phyloP scores from a whole-genome alignment of 2,329 filamentous ascomycete genomes.

The Blastomyces emzantsi region DNA sequence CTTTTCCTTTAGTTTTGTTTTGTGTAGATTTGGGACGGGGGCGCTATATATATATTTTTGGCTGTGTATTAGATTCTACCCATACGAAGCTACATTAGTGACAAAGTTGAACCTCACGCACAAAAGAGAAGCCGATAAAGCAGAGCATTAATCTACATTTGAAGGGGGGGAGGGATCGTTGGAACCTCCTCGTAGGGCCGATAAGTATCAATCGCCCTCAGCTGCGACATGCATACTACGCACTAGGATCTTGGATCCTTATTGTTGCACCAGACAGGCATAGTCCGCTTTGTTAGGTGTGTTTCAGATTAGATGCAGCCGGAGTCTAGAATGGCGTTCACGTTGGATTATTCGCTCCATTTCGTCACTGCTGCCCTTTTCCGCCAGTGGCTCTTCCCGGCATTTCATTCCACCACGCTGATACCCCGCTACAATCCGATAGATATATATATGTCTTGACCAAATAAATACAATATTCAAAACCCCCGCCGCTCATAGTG shows the following conservation, averaged over 20 bases:
- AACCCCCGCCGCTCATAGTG: not conserved
- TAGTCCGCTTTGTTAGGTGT: conserved; percentile 1
- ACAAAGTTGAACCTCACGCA: not conserved
- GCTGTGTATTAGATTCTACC: not conserved
- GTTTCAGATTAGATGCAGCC: not conserved
- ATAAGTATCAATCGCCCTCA: not conserved
- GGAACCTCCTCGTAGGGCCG: not conserved
- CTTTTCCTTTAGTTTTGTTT: not conserved
- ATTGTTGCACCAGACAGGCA: not conserved
- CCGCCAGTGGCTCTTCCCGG: not conserved
- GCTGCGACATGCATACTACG: not conserved
- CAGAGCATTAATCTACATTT: not conserved
- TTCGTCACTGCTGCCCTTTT: not conserved
- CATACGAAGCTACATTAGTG: not conserved
- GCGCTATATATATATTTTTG: not conserved
- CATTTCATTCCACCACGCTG: not conserved
- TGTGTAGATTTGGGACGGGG: not conserved
- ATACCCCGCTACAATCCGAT: not conserved
- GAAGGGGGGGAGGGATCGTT: not conserved
- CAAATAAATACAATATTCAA: not conserved
- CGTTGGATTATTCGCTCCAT: not conserved
- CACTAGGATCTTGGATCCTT: not conserved
- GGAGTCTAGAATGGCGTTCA: not conserved
- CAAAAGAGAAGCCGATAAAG: not conserved
- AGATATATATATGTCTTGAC: not conserved